These are phyloP conservation scores for Kodamaea laetipori DNA, from an alignment of 805 yeast genomes.

Conservation along the genomic window DNA sequence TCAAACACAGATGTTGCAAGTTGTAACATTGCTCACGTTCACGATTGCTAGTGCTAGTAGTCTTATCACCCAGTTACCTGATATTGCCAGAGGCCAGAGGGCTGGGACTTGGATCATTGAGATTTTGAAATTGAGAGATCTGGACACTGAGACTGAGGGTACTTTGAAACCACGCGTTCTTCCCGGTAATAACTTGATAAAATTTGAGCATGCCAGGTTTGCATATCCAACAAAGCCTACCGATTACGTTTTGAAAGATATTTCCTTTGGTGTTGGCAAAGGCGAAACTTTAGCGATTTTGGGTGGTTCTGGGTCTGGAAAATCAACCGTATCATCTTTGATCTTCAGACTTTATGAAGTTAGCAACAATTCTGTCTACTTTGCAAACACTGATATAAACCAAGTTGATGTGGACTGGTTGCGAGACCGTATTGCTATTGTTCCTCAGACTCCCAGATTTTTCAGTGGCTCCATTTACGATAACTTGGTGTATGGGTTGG, in stretches of 20 bases:
- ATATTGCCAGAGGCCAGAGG: constrained; percentile 75
- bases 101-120: constrained; percentile 57
- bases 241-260: constrained; percentile 37
- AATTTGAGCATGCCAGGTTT: constrained; percentile 51
- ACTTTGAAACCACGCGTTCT: constrained; percentile 24
- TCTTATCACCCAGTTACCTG: constrained; percentile 70
- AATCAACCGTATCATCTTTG: constrained; percentile 70
- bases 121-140: constrained; percentile 37
- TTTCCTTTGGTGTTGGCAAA: constrained; percentile 44
- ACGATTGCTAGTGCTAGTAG: constrained; percentile 66
- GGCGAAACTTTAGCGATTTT: constrained; percentile 65
- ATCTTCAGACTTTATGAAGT: constrained; percentile 55
- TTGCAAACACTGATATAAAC: constrained; percentile 52
- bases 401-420: constrained; percentile 48
- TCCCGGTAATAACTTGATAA: constrained; percentile 25
- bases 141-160: constrained; percentile 43
- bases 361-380: constrained; percentile 37
- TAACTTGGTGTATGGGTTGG: constrained; percentile 66
- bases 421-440: constrained; percentile 61
- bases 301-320: constrained; percentile 92
- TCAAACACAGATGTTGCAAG: constrained; percentile 60
- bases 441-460: constrained; percentile 72
- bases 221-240: constrained; percentile 43
- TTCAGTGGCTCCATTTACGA: constrained; percentile 74
- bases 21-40: constrained; percentile 71